Conservation (phyloP, 768 basidiomycete genomes). For the Dioszegia crocea region DNA sequence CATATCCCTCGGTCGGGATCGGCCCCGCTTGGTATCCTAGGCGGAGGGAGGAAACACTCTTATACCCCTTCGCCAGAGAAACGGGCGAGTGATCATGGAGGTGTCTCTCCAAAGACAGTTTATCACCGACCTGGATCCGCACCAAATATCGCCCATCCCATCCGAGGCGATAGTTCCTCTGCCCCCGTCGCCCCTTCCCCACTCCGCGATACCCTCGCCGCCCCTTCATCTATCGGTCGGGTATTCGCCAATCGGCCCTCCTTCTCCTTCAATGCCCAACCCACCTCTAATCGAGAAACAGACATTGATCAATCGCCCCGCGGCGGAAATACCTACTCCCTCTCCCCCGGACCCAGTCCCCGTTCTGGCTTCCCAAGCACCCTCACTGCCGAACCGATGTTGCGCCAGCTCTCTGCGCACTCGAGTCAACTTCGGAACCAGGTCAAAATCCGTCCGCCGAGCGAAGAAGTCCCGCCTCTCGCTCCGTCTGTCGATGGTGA, state of each 20-base stretch:
- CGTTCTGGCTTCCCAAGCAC: neutral
- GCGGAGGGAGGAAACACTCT: neutral
- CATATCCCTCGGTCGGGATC: constrained; percentile 13
- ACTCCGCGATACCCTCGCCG: neutral
- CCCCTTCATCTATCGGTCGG: neutral
- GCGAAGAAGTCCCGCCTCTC: constrained; percentile 24
- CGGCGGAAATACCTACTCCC: neutral
- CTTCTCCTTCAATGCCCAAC: constrained; percentile 13
- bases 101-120: neutral
- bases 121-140: neutral
- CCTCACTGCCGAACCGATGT: neutral
- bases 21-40: neutral
- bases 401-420: neutral
- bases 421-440: constrained; percentile 20
- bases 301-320: constrained; percentile 7
- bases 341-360: constrained; percentile 14
- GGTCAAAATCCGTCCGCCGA: constrained; percentile 4
- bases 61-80: constrained; percentile 7
- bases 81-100: neutral
- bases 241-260: constrained; percentile 15
- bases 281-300: neutral
- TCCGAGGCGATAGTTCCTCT: neutral
- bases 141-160: neutral
- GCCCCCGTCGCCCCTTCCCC: neutral
- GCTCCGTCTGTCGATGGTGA: constrained; percentile 36